Evolutionary conservation across 306 rosid genomes (phyloP).

Genomic region (Betula pendula): DNA sequence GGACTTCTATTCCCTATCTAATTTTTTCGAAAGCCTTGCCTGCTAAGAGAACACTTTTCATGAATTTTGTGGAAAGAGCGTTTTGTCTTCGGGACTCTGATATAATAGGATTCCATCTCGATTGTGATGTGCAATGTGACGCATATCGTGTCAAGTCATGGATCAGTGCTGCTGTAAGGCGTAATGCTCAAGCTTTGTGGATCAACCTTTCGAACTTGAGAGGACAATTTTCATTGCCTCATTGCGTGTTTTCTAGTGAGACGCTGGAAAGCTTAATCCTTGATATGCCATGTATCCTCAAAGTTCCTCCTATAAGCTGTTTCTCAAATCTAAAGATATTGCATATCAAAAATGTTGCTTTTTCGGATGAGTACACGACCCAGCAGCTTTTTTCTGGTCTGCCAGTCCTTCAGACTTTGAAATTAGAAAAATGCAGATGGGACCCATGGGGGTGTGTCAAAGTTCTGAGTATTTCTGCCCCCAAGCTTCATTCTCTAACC

Average conservation of each 20-base stretch:
- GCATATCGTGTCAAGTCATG: background rate
- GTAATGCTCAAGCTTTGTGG: background rate
- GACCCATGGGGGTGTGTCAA: no score
- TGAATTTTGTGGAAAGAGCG: background rate
- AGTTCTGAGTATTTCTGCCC: no score
- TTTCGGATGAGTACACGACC: background rate
- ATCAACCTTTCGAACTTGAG: background rate
- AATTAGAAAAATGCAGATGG: background rate
- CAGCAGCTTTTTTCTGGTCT: background rate
- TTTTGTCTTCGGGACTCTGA: background rate
- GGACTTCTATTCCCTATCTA: background rate
- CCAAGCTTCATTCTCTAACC: no score
- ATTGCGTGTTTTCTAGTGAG: background rate
- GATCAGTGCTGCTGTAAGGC: background rate
- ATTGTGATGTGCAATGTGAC: background rate
- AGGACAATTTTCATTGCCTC: background rate
- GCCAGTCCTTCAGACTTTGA: background rate
- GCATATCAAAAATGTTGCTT: background rate
- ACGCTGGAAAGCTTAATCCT: background rate
- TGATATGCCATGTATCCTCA: background rate
- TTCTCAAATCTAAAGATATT: background rate
- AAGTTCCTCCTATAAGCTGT: background rate
- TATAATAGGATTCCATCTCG: background rate
- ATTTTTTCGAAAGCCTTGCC: background rate
- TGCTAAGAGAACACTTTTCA: background rate